Evolutionary conservation across 257 asterid species (phyloP), one percentile per base, ranked within the genome.

Genomic region (Lithospermum erythrorhizon): DNA sequence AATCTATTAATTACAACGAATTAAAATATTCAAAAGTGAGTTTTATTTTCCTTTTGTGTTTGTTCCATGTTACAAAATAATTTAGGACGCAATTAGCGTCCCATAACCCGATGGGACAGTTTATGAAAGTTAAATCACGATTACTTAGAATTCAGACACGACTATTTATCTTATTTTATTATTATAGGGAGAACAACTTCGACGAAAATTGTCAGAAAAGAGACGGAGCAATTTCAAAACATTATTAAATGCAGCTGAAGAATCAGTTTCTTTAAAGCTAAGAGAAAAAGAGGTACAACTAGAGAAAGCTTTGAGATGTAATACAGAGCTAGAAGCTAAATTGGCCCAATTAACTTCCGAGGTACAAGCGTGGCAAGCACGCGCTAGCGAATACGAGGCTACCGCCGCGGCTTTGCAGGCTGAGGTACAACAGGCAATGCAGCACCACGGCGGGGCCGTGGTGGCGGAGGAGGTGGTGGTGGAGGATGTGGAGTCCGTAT

Each of bases 401-500:
- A 55, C 73, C 61, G 82, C 82, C 15, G 75, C 75, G n/a, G 56
- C 70, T 17, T 74, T 79, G 20, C 85, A 79, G 62, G 64, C 67
- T 17, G 80, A 76, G 54, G 15, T 27, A 15, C 59, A 55, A 29
- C 59, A 55, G 20, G 57, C 27, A n/a, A 70, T 76, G 48, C 67
- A 57, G 60, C 14, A 71, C 29, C 55, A 70, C 14, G 68, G 61
- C 0, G 63, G 73, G 0, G 61, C 57, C 8, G 80, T 25, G 54
- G 71, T 10, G 65, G 65, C 76, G 64, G 80, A 70, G 25, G 82
- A 73, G 60, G 64, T 53, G 1, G 84, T 75, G 18, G 77, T 76
- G 18, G 85, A 79, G 61, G 85, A 79, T 19, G 85, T 77, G 6
- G 85, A 73, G 58, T 79, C 85, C 1, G 80, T 66, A 21, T 79